These are phyloP conservation scores for Seiridium cupressi DNA, from an alignment of 2,329 filamentous ascomycete species.

Conservation along the genomic window DNA sequence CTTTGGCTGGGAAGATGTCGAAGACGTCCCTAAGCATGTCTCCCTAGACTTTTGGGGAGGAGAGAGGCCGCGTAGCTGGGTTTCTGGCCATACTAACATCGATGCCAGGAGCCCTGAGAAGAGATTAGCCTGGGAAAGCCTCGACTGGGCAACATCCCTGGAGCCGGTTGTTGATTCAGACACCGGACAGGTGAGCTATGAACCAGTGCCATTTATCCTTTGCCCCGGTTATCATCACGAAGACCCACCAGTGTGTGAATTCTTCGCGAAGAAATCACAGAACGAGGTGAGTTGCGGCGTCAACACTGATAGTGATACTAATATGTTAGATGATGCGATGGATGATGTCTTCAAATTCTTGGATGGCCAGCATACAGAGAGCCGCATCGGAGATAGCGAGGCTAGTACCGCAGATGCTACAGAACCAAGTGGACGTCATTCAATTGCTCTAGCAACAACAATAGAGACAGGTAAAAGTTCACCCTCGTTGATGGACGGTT, in stretches of 20 bases:
- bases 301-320: neutral
- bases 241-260: neutral
- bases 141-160: neutral
- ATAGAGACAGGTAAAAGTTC: too few species aligned
- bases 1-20: too few species aligned
- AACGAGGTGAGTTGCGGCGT: neutral
- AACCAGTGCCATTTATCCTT: neutral
- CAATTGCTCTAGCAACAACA: too few species aligned
- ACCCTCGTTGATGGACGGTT: too few species aligned
- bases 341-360: neutral
- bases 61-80: neutral
- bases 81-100: neutral
- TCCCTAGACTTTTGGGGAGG: neutral
- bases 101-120: neutral
- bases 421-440: too few species aligned
- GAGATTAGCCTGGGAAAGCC: neutral
- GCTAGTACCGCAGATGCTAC: too few species aligned
- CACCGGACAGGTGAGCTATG: neutral
- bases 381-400: neutral
- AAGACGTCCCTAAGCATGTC: neutral
- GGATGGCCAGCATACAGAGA: neutral
- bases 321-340: neutral
- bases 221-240: neutral
- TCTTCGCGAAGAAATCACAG: neutral
- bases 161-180: neutral